phyloP scores from a whole-genome alignment of 2,329 filamentous ascomycete genomes.

The Cordyceps farinosa region DNA sequence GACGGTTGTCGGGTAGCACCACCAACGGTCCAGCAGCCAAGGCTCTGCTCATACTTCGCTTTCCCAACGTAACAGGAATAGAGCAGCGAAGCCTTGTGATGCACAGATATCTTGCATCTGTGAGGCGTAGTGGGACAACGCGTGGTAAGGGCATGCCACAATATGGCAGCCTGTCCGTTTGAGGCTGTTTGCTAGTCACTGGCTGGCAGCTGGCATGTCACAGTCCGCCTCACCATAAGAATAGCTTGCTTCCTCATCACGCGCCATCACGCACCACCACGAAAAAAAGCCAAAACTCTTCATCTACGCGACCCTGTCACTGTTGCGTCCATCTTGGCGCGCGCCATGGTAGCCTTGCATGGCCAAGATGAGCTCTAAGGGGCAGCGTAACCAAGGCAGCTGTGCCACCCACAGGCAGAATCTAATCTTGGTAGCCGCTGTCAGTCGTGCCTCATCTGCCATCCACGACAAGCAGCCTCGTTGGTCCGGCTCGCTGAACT shows the following conservation, averaged over 20 bases:
- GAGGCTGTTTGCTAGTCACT: neutral
- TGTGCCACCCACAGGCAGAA: constrained; percentile 11
- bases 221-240: neutral
- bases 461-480: neutral
- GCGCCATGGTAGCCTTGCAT: constrained; percentile 10
- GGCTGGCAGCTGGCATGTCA: neutral
- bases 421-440: neutral
- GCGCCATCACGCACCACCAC: neutral
- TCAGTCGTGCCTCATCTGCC: neutral
- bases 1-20: too few relatives aligned
- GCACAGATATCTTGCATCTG: too few relatives aligned
- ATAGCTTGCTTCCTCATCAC: neutral
- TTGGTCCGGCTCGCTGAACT: neutral
- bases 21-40: too few relatives aligned
- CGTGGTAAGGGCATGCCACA: too few relatives aligned
- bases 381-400: constrained; percentile 12
- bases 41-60: too few relatives aligned
- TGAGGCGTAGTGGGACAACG: too few relatives aligned
- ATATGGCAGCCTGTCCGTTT: neutral
- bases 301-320: neutral
- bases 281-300: neutral
- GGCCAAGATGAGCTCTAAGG: neutral
- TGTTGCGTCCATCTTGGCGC: neutral
- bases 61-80: too few relatives aligned
- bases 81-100: too few relatives aligned